Percentiles rank a stretch among this genome's conserved stretches.
Evolutionary conservation across 441 rosid genomes (phyloP).

Genomic region (Euphorbia schlechtendalii): DNA sequence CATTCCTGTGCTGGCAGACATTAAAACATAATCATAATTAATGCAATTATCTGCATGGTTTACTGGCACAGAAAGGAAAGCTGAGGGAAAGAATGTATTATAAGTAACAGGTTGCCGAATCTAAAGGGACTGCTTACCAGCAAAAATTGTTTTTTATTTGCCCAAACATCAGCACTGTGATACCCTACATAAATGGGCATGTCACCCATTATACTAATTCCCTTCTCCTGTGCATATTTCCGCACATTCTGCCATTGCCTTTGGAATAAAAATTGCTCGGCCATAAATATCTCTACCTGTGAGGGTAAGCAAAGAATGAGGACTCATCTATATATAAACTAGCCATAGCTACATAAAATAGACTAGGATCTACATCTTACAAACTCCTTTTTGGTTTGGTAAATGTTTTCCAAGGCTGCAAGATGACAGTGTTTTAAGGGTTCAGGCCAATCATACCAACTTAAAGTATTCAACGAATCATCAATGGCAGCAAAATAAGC

Average conservation of each 20-base stretch:
- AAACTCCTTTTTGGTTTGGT: slow-evolving; percentile 62
- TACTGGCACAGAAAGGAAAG: slow-evolving; percentile 10
- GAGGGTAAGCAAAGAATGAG: slow-evolving; percentile 22
- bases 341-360: not conserved
- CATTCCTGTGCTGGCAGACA: slow-evolving; percentile 57
- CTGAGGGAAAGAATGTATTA: slow-evolving; percentile 13
- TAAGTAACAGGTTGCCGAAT: slow-evolving; percentile 7
- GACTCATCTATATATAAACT: slow-evolving; percentile 5
- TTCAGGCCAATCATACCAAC: slow-evolving; percentile 93
- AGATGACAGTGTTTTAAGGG: slow-evolving; percentile 75
- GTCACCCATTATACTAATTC: slow-evolving; percentile 93
- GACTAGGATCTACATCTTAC: slow-evolving; percentile 38
- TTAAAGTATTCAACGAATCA: slow-evolving; percentile 42
- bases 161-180: slow-evolving; percentile 99
- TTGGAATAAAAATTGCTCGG: slow-evolving; percentile 90
- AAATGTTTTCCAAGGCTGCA: slow-evolving; percentile 80
- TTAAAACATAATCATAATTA: slow-evolving; percentile 10
- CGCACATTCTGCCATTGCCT: slow-evolving; percentile 91
- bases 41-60: not conserved
- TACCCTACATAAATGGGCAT: slow-evolving; percentile 97
- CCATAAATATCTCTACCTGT: slow-evolving; percentile 83
- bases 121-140: slow-evolving; percentile 42
- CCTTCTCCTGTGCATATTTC: slow-evolving; percentile 58
- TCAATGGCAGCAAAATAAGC: slow-evolving; percentile 96
- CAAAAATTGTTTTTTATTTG: slow-evolving; percentile 77